These are phyloP conservation scores for Colletotrichum plurivorum DNA, from an alignment of 2,329 filamentous ascomycete species.

Conservation along the genomic window DNA sequence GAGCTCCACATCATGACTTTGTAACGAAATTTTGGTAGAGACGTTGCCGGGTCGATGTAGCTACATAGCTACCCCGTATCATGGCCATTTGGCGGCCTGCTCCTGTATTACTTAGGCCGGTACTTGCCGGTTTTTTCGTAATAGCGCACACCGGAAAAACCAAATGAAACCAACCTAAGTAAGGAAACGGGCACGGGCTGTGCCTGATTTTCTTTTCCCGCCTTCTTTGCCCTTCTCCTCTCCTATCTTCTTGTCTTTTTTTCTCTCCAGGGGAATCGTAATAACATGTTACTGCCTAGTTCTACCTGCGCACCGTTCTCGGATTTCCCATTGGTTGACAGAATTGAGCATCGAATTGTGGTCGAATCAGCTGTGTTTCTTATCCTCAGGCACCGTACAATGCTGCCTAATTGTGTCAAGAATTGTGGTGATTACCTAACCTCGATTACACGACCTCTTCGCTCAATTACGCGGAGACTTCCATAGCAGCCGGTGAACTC, in stretches of 20 bases:
- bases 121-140: background rate
- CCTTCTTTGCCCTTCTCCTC: too few species aligned
- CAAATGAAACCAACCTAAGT: too few species aligned
- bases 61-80: conserved; percentile 16
- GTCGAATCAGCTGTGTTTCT: conserved; percentile 14
- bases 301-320: conserved; percentile 2
- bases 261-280: too few species aligned
- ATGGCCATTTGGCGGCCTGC: conserved; percentile 25
- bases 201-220: too few species aligned
- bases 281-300: conserved; percentile 6
- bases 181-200: too few species aligned
- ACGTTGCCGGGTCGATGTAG: background rate
- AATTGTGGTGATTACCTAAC: background rate
- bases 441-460: too few species aligned
- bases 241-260: too few species aligned
- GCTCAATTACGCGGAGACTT: too few species aligned
- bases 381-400: conserved; percentile 23
- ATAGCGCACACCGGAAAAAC: too few species aligned
- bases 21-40: too few species aligned
- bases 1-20: too few species aligned
- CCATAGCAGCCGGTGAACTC: too few species aligned
- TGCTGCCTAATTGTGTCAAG: background rate
- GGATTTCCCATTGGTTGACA: conserved; percentile 19
- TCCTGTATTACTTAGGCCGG: background rate
- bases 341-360: background rate